These are phyloP conservation scores for Pseudonectria buxi DNA, from an alignment of 2,329 filamentous ascomycete species.

Conservation along the genomic window DNA sequence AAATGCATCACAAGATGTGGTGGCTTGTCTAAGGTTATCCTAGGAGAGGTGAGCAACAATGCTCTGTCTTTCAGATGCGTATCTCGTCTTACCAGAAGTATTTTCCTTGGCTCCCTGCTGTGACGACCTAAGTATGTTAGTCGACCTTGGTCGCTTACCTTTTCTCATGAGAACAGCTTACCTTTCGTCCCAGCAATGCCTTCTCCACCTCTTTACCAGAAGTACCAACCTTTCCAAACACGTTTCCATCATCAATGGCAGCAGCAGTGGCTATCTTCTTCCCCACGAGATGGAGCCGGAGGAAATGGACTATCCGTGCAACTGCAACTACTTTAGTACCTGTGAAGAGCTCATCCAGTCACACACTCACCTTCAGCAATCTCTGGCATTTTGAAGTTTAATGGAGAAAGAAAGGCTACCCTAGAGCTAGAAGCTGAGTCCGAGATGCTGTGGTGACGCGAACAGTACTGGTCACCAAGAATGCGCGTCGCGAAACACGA, in stretches of 20 bases:
- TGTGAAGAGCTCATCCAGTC: slow-evolving; percentile 1
- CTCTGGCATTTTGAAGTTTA: slow-evolving; percentile 46
- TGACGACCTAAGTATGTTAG: slow-evolving; percentile 37
- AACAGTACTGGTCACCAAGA: slow-evolving; percentile 20
- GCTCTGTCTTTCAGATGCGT: neutral
- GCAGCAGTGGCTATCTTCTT: slow-evolving; percentile 66
- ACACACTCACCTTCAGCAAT: slow-evolving; percentile 49
- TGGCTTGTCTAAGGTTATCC: slow-evolving; percentile 56
- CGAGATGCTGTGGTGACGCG: slow-evolving; percentile 23
- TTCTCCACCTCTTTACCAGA: slow-evolving; percentile 67
- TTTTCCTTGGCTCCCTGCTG: slow-evolving; percentile 83
- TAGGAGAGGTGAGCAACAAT: slow-evolving; percentile 8
- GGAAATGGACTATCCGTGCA: slow-evolving; percentile 77
- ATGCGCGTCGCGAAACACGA: slow-evolving; percentile 9
- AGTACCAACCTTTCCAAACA: slow-evolving; percentile 88
- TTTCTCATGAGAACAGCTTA: slow-evolving; percentile 15
- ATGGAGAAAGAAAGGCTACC: neutral
- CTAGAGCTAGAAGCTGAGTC: neutral
- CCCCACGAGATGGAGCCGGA: slow-evolving; percentile 76
- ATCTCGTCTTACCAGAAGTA: slow-evolving; percentile 68
- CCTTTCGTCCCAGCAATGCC: slow-evolving; percentile 66
- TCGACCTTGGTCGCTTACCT: too few species aligned
- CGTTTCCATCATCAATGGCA: slow-evolving; percentile 71
- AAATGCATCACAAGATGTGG: slow-evolving; percentile 89
- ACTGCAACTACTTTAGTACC: slow-evolving; percentile 40